These are phyloP conservation scores for Seiridium cupressi DNA, from an alignment of 2,329 filamentous ascomycete genomes.

Conservation along the genomic window DNA sequence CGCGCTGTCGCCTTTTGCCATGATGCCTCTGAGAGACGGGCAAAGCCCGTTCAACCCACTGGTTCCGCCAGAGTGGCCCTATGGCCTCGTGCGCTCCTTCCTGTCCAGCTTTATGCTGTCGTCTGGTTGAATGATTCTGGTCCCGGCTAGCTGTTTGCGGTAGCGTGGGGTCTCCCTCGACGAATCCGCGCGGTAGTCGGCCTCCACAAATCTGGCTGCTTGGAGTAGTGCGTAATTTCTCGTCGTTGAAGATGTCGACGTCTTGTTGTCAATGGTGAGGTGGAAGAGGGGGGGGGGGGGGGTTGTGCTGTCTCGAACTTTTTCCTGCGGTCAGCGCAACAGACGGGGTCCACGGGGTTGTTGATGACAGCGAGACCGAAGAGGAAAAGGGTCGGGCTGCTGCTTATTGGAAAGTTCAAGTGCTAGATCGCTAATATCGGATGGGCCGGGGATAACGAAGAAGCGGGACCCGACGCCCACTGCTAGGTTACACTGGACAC, in stretches of 20 bases:
- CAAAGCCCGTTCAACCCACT: conserved; percentile 41
- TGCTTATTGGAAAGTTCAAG: conserved; percentile 9
- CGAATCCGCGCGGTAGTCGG: neutral
- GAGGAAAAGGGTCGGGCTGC: conserved; percentile 3
- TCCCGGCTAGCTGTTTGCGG: neutral
- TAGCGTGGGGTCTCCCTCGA: neutral
- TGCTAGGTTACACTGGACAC: neutral
- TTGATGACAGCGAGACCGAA: conserved; percentile 10
- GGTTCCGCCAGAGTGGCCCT: conserved; percentile 39
- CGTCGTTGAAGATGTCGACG: neutral
- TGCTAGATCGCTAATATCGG: conserved; percentile 12
- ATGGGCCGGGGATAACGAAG: conserved; percentile 12
- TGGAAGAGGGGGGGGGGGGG: too few species aligned
- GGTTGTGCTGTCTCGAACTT: neutral
- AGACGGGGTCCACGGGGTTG: neutral
- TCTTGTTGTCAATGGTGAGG: neutral
- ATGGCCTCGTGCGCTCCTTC: conserved; percentile 18
- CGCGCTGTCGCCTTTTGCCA: conserved; percentile 31
- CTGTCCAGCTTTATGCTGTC: neutral
- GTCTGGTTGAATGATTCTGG: too few species aligned
- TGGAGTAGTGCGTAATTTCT: neutral
- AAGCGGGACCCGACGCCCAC: neutral
- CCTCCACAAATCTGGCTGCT: neutral
- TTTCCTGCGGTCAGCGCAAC: neutral
- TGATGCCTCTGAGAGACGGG: conserved; percentile 32